A percentile compares a stretch with the other conserved stretches of the same genome.
These are phyloP conservation scores for Suillus americanus DNA, from an alignment of 768 basidiomycete genomes.

Conservation along the genomic window DNA sequence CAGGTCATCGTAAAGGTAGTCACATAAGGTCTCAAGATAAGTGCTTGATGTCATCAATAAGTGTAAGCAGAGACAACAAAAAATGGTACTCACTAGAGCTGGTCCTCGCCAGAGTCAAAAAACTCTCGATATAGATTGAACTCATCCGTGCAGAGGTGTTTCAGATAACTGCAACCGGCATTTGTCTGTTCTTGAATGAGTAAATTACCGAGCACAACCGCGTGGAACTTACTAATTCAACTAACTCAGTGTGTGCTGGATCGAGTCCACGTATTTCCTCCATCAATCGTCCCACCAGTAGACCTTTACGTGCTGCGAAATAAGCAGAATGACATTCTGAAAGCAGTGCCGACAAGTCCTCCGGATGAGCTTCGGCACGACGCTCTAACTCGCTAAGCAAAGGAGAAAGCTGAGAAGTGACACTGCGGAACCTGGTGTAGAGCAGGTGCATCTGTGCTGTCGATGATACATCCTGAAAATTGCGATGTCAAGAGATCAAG, in stretches of 20 bases:
- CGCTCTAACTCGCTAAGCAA: conserved; percentile 85
- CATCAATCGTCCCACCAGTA: conserved; percentile 71
- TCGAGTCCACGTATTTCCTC: conserved; percentile 85
- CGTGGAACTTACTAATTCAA: conserved; percentile 65
- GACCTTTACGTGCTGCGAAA: conserved; percentile 66
- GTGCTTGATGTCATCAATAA: conserved; percentile 46
- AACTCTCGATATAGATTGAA: conserved; percentile 83
- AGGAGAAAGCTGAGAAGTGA: conserved; percentile 70
- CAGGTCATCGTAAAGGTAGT: conserved; percentile 93
- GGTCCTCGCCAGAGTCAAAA: conserved; percentile 82
- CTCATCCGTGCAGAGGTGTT: conserved; percentile 88
- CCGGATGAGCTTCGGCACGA: conserved; percentile 70
- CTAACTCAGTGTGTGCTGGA: conserved; percentile 76
- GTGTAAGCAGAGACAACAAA: not conserved
- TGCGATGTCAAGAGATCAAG: conserved; percentile 1
- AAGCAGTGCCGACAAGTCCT: conserved; percentile 80
- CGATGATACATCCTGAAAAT: conserved; percentile 64
- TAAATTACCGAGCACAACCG: not conserved
- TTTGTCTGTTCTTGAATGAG: conserved; percentile 58
- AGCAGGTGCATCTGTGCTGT: conserved; percentile 83
- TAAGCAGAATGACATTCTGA: conserved; percentile 88
- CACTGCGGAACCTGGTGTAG: conserved; percentile 82
- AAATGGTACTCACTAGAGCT: conserved; percentile 56
- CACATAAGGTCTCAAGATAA: conserved; percentile 90
- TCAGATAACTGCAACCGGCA: conserved; percentile 89